phyloP scores from a whole-genome alignment of 768 basidiomycete species.

The Polyporus arcularius region DNA sequence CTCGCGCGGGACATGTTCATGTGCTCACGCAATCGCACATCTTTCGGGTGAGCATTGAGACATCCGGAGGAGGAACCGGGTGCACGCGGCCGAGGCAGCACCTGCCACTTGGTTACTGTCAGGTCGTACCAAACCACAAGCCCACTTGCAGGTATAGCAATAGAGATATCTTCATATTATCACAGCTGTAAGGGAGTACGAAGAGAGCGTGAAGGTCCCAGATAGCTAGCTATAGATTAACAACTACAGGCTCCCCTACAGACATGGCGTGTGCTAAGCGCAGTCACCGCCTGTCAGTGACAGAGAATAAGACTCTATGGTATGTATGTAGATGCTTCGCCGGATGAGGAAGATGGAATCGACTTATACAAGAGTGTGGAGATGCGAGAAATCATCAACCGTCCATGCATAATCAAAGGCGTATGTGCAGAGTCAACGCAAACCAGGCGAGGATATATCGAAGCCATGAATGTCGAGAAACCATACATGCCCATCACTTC shows the following conservation, averaged over 20 bases:
- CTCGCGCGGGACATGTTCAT: neutral
- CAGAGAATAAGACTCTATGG: slow-evolving; percentile 2
- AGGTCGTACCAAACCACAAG: too few relatives aligned
- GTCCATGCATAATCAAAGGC: neutral
- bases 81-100: neutral
- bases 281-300: neutral
- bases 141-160: too few relatives aligned
- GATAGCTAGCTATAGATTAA: slow-evolving; percentile 4
- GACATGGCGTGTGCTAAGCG: neutral
- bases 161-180: too few relatives aligned
- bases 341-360: neutral
- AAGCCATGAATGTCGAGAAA: too few relatives aligned
- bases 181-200: neutral
- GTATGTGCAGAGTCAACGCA: neutral
- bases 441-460: neutral
- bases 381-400: neutral
- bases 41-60: neutral
- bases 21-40: slow-evolving; percentile 1
- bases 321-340: slow-evolving; percentile 2
- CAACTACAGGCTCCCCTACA: slow-evolving; percentile 2
- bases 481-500: neutral
- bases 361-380: slow-evolving; percentile 15
- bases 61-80: neutral
- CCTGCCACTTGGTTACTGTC: too few relatives aligned
- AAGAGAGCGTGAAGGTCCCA: neutral